Evolutionary conservation across 129 eudicot species (phyloP).

Genomic region (Kitagawia praeruptora): DNA sequence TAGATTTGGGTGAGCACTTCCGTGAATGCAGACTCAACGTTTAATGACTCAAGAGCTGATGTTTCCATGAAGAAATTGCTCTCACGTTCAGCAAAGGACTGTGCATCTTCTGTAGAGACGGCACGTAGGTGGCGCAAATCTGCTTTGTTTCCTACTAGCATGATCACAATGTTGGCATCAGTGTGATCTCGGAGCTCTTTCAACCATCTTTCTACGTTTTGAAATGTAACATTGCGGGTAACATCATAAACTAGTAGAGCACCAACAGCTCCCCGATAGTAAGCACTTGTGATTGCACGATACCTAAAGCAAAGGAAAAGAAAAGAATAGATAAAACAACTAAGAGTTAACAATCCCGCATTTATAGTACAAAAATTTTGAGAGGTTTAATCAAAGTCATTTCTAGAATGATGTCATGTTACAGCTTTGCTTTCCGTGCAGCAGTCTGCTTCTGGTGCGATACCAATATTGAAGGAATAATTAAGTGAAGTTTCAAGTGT

Average conservation of each 20-base stretch:
- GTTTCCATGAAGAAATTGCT: background rate
- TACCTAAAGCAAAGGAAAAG: too few relatives aligned
- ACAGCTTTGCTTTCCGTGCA: too few relatives aligned
- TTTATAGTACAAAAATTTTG: too few relatives aligned
- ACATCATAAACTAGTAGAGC: background rate
- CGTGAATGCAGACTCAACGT: slow-evolving; percentile 3
- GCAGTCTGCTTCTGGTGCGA: too few relatives aligned
- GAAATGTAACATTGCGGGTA: background rate
- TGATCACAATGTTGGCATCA: background rate
- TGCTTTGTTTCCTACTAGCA: slow-evolving; percentile 9
- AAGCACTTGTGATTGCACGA: too few relatives aligned
- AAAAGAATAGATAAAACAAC: too few relatives aligned
- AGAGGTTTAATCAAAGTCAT: too few relatives aligned
- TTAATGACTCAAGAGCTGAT: background rate
- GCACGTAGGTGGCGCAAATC: background rate
- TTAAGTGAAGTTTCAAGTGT: too few relatives aligned
- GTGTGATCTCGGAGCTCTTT: slow-evolving; percentile 6
- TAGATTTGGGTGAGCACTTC: background rate
- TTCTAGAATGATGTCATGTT: too few relatives aligned
- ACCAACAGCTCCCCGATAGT: background rate
- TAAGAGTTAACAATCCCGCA: too few relatives aligned
- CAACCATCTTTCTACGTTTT: slow-evolving; percentile 5
- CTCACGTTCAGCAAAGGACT: background rate
- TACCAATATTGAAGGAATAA: too few relatives aligned
- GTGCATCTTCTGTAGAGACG: background rate